Evolutionary conservation across 163 green algal genomes (phyloP).

Genomic region (Trebouxia gelatinosa): DNA sequence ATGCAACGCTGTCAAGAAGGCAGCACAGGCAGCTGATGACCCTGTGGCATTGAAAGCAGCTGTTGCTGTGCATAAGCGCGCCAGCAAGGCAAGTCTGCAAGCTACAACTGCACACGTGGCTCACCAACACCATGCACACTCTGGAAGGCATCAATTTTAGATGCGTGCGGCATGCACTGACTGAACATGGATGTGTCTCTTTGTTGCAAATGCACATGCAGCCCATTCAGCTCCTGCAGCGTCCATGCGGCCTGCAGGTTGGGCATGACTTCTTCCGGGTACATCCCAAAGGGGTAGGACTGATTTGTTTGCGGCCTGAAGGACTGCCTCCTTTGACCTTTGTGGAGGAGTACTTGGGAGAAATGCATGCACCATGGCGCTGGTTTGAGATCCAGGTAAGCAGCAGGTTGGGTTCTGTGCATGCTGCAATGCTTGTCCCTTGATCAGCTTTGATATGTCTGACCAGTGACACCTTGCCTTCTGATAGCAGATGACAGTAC

Average conservation of each 20-base stretch:
- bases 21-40: conserved; percentile 23
- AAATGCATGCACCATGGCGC: conserved; percentile 88
- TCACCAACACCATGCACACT: not conserved
- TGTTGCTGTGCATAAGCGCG: conserved; percentile 48
- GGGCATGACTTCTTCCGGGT: conserved; percentile 80
- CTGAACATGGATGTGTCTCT: too few species aligned
- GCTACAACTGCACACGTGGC: too few species aligned
- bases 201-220: too few species aligned
- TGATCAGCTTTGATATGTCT: too few species aligned
- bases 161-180: too few species aligned
- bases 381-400: conserved; percentile 86
- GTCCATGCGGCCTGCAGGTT: conserved; percentile 37
- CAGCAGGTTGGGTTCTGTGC: too few species aligned
- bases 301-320: conserved; percentile 64
- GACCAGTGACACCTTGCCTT: too few species aligned
- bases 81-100: conserved; percentile 34
- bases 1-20: conserved; percentile 41
- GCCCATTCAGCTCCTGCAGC: not conserved
- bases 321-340: conserved; percentile 78
- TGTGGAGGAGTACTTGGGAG: conserved; percentile 94
- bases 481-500: too few species aligned
- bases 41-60: conserved; percentile 41
- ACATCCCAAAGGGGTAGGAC: conserved; percentile 80
- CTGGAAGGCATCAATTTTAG: too few species aligned
- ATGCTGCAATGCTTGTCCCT: too few species aligned